Evolutionary conservation across 140 eudicot genomes (phyloP), one percentile per base, ranked within the genome.

Genomic region (Stevia rebaudiana): DNA sequence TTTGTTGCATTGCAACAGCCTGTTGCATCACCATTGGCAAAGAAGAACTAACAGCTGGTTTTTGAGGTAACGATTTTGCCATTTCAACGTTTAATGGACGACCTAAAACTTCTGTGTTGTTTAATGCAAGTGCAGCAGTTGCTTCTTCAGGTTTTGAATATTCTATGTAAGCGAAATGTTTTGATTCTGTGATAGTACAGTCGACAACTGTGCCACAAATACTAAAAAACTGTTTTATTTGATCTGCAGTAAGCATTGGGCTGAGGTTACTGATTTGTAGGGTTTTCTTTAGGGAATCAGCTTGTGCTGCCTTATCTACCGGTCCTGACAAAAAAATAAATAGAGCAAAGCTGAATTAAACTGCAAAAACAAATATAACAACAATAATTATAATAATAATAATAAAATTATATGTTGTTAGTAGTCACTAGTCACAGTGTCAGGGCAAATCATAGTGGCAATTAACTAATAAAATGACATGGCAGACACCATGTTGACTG

Each of bases 1-100:
- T 92, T 58, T 92, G 98, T 61, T 92, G 98, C 96, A 88, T 81
- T 30, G 95, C 98, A 48, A 92, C 98, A 24, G 98, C 96, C 75
- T 92, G 99, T 73, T 94, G 97, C 99, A 94, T 94, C 79, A 76
- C 85, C 86, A 82, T 73, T 10, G 97, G 94, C 63, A 86, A 74
- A 42, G 96, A 88, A 50, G 98, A 87, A 58, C 41, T 74, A 57
- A 61, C 33, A 21, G 87, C 78, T 28, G 97, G 79, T 71, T 78
- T 88, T 48, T 76, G 84, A 75, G 99, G 99, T 54, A 92, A 84
- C 42, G 96, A 79, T 64, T 85, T 92, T 13, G 97, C 94, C 99
- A 94, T 94, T 81, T 88, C 99, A 49, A 94, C 99, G 71, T 94
- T 94, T 57, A 94, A 77, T 2, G 99, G 99, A 30, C 97, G 97